Evolutionary conservation across 345 rosid species (phyloP), one percentile per base, ranked within the genome.

Genomic region (Eucalyptus leucophloia): DNA sequence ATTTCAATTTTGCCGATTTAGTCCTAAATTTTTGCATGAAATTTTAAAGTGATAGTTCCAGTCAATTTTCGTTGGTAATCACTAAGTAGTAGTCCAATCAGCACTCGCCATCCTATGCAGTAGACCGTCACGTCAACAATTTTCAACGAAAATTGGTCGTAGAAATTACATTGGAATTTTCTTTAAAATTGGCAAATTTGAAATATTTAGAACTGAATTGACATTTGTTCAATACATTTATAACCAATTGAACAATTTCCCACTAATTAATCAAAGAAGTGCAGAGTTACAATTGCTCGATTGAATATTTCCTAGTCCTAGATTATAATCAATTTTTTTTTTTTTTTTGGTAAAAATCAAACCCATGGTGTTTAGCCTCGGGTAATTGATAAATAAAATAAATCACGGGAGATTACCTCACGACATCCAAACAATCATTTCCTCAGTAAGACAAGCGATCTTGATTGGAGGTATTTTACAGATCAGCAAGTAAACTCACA

Each of bases 31-130:
- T 67, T 67, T 67, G 7, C 23, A 67, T 3, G 2, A 67, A 67
- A 32, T 67, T 67, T 9, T 17, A 67, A 67, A 4, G 23, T 67
- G 9, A 34, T 67, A 19, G 4, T 67, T 67, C 24, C 1, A 8
- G 12, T 32, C 9, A 67, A 32, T 67, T 67, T 16, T 32, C 23
- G 5, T 9, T 9, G 4, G 42, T 16, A 67, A 32, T 67, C 21
- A 9, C 12, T 16, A 67, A 9, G 23, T 67, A 14, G 12, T 10
- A 3, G 40, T 67, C 42, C 6, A 32, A 10, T 17, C 7, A 67
- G 5, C 37, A 34, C 3, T 17, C 0, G 7, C 18, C 23, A 17
- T 34, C 23, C 11, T 8, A 67, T 9, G 21, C 11, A 17, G 1
- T 18, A 67, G 4, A 32, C 40, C 4, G 2, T 37, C 80, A 32